These are phyloP conservation scores for Gardenia jasminoides DNA, from an alignment of 257 asterid species.

Conservation along the genomic window DNA sequence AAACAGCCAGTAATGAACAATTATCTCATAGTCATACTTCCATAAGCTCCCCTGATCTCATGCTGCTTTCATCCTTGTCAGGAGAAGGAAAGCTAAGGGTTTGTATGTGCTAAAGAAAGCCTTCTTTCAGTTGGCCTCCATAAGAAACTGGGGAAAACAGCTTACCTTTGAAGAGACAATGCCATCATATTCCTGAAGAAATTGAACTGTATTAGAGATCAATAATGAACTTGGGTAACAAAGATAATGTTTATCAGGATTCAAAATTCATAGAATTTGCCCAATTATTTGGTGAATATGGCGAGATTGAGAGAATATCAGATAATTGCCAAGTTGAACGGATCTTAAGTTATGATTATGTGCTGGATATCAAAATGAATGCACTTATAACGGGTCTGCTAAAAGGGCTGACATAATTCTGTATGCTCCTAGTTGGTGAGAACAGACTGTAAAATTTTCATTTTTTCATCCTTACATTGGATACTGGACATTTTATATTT, in stretches of 20 bases:
- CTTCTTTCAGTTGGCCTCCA: not conserved
- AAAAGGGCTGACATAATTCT: not conserved
- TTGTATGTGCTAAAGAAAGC: too few species aligned
- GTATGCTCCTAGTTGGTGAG: not conserved
- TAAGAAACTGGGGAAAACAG: not conserved
- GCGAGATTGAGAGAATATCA: not conserved
- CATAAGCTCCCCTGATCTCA: not conserved
- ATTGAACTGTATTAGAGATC: slow-evolving; percentile 1
- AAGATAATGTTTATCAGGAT: not conserved
- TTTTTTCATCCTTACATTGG: not conserved
- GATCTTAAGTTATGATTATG: not conserved
- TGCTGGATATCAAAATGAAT: too few species aligned
- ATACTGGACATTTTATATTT: not conserved
- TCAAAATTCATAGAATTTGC: too few species aligned
- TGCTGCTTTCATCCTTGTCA: not conserved
- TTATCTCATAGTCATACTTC: too few species aligned
- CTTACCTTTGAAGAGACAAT: slow-evolving; percentile 11
- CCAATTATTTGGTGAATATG: too few species aligned
- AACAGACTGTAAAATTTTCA: not conserved
- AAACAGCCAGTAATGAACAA: not conserved
- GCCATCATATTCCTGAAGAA: not conserved
- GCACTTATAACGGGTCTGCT: too few species aligned
- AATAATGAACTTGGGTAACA: not conserved
- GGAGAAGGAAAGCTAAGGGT: too few species aligned
- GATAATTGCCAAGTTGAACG: not conserved